Conservation (phyloP, 805 yeast species). For the Myxozyma vanderwaltii region DNA sequence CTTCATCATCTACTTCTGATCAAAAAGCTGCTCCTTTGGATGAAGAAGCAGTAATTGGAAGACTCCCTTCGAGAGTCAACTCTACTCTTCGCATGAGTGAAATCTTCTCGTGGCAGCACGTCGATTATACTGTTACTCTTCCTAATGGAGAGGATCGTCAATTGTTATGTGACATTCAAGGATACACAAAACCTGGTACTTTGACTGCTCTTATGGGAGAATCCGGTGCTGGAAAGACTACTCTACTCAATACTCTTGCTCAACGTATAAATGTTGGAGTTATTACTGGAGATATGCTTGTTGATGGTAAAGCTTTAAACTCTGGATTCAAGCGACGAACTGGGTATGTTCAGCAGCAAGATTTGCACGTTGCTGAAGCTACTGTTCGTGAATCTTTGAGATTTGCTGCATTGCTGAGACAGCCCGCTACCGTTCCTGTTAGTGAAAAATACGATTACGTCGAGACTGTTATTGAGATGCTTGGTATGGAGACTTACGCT, state of each 20-base stretch:
- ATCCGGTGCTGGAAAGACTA: constrained; percentile 86
- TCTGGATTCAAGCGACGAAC: constrained; percentile 72
- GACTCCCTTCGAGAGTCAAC: constrained; percentile 20
- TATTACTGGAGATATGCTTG: constrained; percentile 70
- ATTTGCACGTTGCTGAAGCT: constrained; percentile 66
- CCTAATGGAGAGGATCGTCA: constrained; percentile 44
- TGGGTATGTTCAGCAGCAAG: constrained; percentile 83
- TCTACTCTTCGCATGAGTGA: constrained; percentile 22
- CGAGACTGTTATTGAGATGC: constrained; percentile 63
- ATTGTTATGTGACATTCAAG: constrained; percentile 55
- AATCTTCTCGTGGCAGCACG: constrained; percentile 63
- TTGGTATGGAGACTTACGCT: constrained; percentile 70
- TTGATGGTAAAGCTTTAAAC: constrained; percentile 66
- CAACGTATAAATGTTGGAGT: constrained; percentile 72
- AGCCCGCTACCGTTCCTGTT: constrained; percentile 58
- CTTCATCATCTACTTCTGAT: background rate
- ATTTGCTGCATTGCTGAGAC: constrained; percentile 73
- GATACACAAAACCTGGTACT: constrained; percentile 80
- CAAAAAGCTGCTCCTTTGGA: constrained; percentile 38
- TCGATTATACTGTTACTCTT: constrained; percentile 57
- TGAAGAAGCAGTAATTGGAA: constrained; percentile 33
- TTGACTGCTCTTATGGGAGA: constrained; percentile 83
- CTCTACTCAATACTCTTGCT: constrained; percentile 69
- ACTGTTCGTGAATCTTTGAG: constrained; percentile 75
- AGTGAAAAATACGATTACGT: constrained; percentile 67